These are phyloP conservation scores for Trametes cubensis DNA, from an alignment of 768 basidiomycete genomes.

Conservation along the genomic window DNA sequence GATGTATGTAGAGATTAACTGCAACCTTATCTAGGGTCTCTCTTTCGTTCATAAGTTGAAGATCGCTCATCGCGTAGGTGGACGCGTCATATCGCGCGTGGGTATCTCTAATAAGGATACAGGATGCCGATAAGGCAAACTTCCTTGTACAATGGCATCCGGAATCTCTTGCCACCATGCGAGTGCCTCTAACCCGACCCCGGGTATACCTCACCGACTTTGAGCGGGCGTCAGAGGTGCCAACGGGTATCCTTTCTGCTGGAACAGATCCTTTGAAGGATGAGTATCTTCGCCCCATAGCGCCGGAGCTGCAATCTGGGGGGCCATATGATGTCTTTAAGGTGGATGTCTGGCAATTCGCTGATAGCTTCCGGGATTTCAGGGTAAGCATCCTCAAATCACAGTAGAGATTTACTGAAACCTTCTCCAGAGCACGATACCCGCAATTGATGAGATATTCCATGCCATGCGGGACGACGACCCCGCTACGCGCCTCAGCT, in stretches of 20 bases:
- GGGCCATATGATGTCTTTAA: conserved; percentile 33
- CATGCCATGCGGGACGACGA: too few species aligned
- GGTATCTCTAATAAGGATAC: neutral
- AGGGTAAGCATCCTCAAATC: conserved; percentile 1
- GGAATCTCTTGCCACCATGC: conserved; percentile 27
- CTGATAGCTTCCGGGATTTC: conserved; percentile 21
- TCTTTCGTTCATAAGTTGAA: neutral
- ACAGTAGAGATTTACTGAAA: too few species aligned
- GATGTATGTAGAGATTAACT: too few species aligned
- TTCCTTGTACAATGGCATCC: conserved; percentile 38
- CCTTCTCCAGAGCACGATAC: too few species aligned
- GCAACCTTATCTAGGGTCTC: neutral
- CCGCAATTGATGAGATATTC: too few species aligned
- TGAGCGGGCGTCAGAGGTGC: conserved; percentile 35
- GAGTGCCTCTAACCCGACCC: conserved; percentile 26
- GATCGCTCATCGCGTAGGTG: neutral
- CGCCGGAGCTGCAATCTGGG: conserved; percentile 30
- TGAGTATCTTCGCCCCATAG: conserved; percentile 25
- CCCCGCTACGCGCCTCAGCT: too few species aligned
- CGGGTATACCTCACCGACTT: conserved; percentile 40
- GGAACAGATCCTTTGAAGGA: neutral
- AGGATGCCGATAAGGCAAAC: conserved; percentile 37
- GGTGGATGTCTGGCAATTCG: conserved; percentile 36
- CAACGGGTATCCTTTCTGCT: conserved; percentile 17
- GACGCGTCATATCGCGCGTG: too few species aligned